These are phyloP conservation scores for Aspergillus sp. DNA, from an alignment of 2,329 filamentous ascomycete genomes.

Conservation along the genomic window DNA sequence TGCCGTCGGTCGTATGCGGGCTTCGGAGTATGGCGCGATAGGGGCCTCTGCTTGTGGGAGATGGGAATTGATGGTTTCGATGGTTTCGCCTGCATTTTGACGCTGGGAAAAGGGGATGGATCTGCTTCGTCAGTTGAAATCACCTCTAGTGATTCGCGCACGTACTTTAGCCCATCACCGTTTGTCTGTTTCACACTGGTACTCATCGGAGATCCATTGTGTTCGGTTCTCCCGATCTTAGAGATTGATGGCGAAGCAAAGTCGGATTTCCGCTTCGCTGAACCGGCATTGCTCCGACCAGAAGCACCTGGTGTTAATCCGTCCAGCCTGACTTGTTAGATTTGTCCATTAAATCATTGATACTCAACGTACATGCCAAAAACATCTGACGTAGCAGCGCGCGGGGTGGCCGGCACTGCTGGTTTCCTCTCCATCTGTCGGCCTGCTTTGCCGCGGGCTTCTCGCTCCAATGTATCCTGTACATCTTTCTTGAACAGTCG, in stretches of 20 bases:
- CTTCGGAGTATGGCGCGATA: conserved; percentile 69
- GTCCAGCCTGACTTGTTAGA: conserved; percentile 57
- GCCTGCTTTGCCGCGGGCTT: conserved; percentile 63
- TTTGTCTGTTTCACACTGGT: conserved; percentile 41
- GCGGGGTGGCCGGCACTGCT: conserved; percentile 59
- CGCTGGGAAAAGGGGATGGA: conserved; percentile 73
- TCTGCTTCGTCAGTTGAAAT: conserved; percentile 40
- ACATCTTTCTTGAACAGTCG: conserved; percentile 83
- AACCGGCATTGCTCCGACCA: conserved; percentile 35
- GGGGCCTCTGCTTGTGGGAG: conserved; percentile 68
- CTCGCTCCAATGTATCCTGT: conserved; percentile 79
- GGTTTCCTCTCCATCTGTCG: conserved; percentile 66
- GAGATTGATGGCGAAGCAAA: conserved; percentile 50
- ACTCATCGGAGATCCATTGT: conserved; percentile 54
- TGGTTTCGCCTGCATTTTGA: conserved; percentile 73
- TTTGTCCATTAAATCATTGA: not conserved
- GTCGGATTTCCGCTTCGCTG: conserved; percentile 56
- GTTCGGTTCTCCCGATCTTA: conserved; percentile 47
- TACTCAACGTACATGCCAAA: conserved; percentile 70
- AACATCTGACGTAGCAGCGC: conserved; percentile 67
- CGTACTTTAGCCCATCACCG: conserved; percentile 44
- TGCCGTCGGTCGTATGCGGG: conserved; percentile 80
- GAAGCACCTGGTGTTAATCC: conserved; percentile 52
- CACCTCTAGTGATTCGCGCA: not conserved
- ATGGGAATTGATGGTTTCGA: conserved; percentile 81